These are phyloP conservation scores for Sporobolomyces roseus DNA, from an alignment of 768 basidiomycete species.

Conservation along the genomic window DNA sequence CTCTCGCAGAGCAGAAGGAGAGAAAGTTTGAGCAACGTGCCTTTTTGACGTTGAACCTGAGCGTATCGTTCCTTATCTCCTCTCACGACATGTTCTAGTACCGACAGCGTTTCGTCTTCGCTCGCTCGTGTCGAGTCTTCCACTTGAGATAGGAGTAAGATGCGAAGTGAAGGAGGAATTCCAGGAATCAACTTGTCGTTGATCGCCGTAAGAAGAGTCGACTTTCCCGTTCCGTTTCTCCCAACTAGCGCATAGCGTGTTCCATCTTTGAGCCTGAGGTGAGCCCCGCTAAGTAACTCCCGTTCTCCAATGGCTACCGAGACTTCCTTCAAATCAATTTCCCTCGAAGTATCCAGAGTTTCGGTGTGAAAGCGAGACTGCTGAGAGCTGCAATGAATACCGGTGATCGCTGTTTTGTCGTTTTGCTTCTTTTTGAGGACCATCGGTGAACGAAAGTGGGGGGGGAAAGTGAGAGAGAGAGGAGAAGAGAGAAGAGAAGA, in stretches of 20 bases:
- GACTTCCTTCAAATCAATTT: conserved; percentile 60
- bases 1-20: not conserved
- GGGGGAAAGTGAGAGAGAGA: not conserved
- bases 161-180: conserved; percentile 52
- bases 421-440: not conserved
- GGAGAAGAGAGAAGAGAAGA: not conserved
- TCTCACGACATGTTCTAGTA: conserved; percentile 53
- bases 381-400: conserved; percentile 24
- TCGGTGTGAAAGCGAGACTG: conserved; percentile 46
- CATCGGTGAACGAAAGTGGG: not conserved
- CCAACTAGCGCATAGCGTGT: conserved; percentile 54
- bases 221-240: conserved; percentile 45
- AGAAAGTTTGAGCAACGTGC: conserved; percentile 35
- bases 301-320: conserved; percentile 56
- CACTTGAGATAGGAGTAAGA: conserved; percentile 55
- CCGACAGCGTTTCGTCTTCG: conserved; percentile 45
- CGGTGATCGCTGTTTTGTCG: not conserved
- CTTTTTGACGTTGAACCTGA: conserved; percentile 45
- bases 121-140: conserved; percentile 43
- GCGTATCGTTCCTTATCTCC: conserved; percentile 52
- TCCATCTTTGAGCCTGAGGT: conserved; percentile 55
- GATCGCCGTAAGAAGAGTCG: conserved; percentile 52
- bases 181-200: conserved; percentile 56
- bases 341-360: conserved; percentile 44
- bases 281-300: conserved; percentile 58